Evolutionary conservation across 345 rosid species (phyloP).

Genomic region (Syzygium jambos): DNA sequence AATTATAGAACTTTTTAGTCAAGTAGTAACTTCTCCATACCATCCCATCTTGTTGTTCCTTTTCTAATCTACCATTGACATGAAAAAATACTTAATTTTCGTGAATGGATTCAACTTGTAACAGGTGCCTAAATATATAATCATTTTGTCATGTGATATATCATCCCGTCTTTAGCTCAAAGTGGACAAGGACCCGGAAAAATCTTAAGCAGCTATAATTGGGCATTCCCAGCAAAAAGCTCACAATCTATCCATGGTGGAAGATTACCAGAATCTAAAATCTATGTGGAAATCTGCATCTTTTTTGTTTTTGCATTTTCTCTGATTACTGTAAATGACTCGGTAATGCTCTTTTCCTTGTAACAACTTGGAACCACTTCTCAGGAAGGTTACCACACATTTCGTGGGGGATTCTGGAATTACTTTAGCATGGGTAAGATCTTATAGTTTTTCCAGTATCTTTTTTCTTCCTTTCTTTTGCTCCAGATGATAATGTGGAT

Average conservation of each 20-base stretch:
- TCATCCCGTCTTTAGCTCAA: neutral
- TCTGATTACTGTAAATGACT: neutral
- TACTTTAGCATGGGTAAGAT: constrained; percentile 92
- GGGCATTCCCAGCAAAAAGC: neutral
- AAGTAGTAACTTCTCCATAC: neutral
- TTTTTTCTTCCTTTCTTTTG: neutral
- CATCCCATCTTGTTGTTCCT: neutral
- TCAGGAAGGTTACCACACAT: constrained; percentile 87
- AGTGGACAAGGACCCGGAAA: neutral
- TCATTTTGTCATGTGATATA: neutral
- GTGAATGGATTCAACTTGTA: neutral
- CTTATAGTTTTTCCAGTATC: neutral
- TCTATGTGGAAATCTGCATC: neutral
- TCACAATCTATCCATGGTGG: neutral
- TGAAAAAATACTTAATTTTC: neutral
- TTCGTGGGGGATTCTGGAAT: constrained; percentile 97
- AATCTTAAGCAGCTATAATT: neutral
- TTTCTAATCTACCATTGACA: neutral
- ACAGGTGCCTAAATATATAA: neutral
- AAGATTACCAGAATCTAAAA: neutral
- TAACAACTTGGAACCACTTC: constrained; percentile 1
- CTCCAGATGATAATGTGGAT: neutral
- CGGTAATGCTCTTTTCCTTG: neutral
- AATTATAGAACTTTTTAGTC: neutral
- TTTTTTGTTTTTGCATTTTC: neutral